Base-by-base conservation (phyloP, 305 asterid genomes). In the Fraxinus xanthoxyloides region DNA sequence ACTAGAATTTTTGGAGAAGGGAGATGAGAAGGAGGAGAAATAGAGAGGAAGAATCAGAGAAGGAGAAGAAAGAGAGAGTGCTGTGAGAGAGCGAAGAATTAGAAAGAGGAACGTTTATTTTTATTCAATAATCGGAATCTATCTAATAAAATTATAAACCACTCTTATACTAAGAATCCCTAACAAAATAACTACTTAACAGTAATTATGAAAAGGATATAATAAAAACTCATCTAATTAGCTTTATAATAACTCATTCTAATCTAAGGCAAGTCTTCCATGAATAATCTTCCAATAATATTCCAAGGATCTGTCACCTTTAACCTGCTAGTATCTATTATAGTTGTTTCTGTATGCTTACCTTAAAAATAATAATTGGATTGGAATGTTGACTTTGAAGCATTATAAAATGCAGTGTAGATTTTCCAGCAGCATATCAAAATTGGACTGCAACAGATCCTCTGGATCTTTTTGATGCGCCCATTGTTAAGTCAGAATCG, bases 371-470 rank as follows among this genome's bases (percentile, higher is more conserved):
- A 35, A 1, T 61, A 72, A 70, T 83, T 48, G 59, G 76, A 75
- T 81, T 81, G 56, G 6, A 10, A 32, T 70, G 15, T 35, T 78
- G 83, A 81, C 83, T 75, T 36, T 74, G 77, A 85, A 67, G 59
- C 78, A 75, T 76, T 87, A 81, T 30, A 79, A 85, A 80, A 84
- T 91, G 79, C 78, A 94, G 98, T 83, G 93, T 92, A 89, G 98
- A 93, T 87, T 93, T 94, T 82, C 93, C 97, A 9, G 92, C 93
- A 69, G 79, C 93, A 80, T 94, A 90, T 89, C 98, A 91, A 89
- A 93, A 93, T 87, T 94, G 98, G 98, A 85, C 88, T 79, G 86
- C 89, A 69, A 93, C 97, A 79, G 88, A 94, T 89, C 98, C 98
- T 69, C 83, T 88, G 76, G 93, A 91, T 85, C 98, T 94, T 85